Evolutionary conservation across 2,329 filamentous ascomycete genomes (phyloP), one percentile per base, ranked within the genome.

Genomic region (Curvularia sp.): DNA sequence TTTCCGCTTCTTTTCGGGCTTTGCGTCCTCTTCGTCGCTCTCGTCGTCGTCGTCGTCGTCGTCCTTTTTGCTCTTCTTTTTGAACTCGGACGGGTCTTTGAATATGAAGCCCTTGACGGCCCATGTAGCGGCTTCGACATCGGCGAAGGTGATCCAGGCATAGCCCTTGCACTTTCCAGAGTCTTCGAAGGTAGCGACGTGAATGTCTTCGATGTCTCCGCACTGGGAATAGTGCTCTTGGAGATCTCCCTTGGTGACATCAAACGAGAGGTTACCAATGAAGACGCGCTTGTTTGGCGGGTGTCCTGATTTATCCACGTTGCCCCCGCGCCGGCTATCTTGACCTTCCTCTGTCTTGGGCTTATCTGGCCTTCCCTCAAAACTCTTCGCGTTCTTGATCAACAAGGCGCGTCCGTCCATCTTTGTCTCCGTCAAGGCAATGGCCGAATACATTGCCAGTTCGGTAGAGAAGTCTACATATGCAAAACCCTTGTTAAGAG

Each of bases 151-250:
- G 61, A 99, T 88, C 93, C 95, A 99, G 5, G 89, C 95, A 79
- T 90, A 99, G 18, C 95, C 96, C 81, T 98, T 98, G 82, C 95
- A 99, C 81, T 98, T 99, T 43, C 95, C 95, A 20, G 89, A 89
- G 77, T 99, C 96, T 77, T 98, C 92, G 74, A 99, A 99, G 0
- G 93, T 97, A 2, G 95, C 95, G 66, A 98, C 83, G 79, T 96
- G 94, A 64, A 92, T 85, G 80, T 91, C 91, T 53, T 89, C 86
- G 61, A 98, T 87, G 62, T 89, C 84, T 50, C 95, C 95, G 74
- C 94, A 98, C 75, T 89, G 91, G 49, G 85, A 84, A 76, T 97
- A 98, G 74, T 97, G 92, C 63, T 88, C 84, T 65, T 87, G 83
- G 49, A 99, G 78, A 68, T 92, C 88, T 54, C 97, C 92, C 69